Evolutionary conservation across 257 asterid species (phyloP).

Genomic region (Primulina huaijiensis): DNA sequence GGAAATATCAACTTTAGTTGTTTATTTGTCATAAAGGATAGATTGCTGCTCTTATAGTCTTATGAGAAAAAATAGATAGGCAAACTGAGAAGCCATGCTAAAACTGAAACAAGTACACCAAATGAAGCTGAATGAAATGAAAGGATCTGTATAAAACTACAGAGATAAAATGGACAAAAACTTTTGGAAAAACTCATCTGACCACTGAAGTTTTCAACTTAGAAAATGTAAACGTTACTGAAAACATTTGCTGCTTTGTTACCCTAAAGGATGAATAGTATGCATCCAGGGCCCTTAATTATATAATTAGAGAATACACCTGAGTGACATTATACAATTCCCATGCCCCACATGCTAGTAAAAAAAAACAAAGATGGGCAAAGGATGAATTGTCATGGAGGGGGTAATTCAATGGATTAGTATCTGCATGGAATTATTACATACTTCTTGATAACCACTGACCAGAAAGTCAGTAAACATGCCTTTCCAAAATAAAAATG

Average conservation of each 20-base stretch:
- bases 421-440: too few species aligned
- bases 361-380: neutral
- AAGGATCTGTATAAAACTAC: too few species aligned
- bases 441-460: neutral
- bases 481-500: conserved; percentile 1
- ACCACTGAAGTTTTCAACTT: too few species aligned
- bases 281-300: conserved; percentile 2
- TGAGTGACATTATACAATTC: neutral
- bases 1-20: conserved; percentile 9
- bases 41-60: conserved; percentile 1
- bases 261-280: neutral
- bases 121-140: too few species aligned
- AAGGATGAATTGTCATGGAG: neutral
- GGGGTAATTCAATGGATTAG: too few species aligned
- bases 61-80: neutral
- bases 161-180: too few species aligned
- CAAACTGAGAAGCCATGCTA: neutral
- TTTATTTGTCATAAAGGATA: neutral
- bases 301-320: neutral
- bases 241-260: conserved; percentile 14
- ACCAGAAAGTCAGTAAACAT: neutral
- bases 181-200: too few species aligned
- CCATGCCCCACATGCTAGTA: neutral
- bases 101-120: too few species aligned
- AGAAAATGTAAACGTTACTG: neutral